Evolutionary conservation across 139 green algal genomes (phyloP), one percentile per base, ranked within the genome.

Genomic region (Chlorella sp.): DNA sequence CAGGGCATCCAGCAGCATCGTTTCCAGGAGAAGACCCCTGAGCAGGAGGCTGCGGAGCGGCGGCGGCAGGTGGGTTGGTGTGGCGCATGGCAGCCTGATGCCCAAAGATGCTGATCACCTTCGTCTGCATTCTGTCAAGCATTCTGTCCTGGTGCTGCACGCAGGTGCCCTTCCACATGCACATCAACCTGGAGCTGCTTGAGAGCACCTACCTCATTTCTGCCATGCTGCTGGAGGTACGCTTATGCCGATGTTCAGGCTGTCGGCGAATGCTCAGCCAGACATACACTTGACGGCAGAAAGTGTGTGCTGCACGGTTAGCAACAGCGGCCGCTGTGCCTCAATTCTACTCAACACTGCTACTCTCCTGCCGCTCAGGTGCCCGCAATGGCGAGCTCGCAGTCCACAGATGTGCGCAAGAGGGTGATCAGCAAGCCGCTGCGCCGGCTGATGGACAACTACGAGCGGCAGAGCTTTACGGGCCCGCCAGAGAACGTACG

Each of bases 151-250:
- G 69, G 15, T 23, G 7, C 34, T 55, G 51, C 20, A n/a, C 60
- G 44, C 93, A 96, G 89, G 98, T 99, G 93, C 98, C 98, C 74
- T 99, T 99, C 94, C 98, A 99, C 93, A 98, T 99, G 95, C 98
- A 99, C 92, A 98, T 99, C 94, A 98, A 98, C 91, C 91, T 99
- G 70, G 98, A 99, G 91, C 90, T 99, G 80, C 87, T 99, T 71
- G 98, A 99, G 92, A 90, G 87, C 30, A 93, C 94, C 28, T 96
- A 98, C 88, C 94, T 99, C 38, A 96, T 98, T 36, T 95, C 75
- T 26, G 96, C 96, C 30, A 98, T 98, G 95, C 92, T 99, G 89
- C 91, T 99, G 39, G 98, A 99, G 95, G 94, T 91, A 34, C 41
- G 20, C 62, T n/a, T n/a, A n/a, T n/a, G n/a, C n/a, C n/a, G n/a